Base-by-base conservation (phyloP, 805 yeast species). In the Candida loeiensis region DNA sequence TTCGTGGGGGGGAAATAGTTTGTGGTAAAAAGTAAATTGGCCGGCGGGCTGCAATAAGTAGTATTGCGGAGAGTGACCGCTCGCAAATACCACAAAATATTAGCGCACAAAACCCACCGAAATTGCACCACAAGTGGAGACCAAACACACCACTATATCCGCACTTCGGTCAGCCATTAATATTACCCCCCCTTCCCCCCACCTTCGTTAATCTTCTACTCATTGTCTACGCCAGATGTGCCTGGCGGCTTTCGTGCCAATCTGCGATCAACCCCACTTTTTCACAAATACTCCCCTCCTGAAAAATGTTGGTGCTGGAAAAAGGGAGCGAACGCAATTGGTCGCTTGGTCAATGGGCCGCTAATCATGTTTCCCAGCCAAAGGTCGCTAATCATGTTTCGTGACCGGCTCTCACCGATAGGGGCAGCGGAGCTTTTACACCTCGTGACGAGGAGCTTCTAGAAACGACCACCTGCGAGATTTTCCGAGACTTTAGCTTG, bases 41-140 rank as follows among this genome's bases (percentile, higher is more conserved):
- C 17, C 9, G 28, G 8, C n/a, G n/a, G 13, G 9, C 27, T 14
- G 17, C 14, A 27, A 13, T 27, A 27, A 27, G 31, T 27, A 27
- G 9, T n/a, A n/a, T 27, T 27, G 31, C 31, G 31, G 31, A 27
- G 31, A 27, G 17, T 27, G 31, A 27, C 31, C 31, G 13, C 31
- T 27, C 31, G 31, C 31, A 27, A 27, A 27, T n/a, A 27, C 6
- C 14, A 11, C 31, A 27, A 4, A 27, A n/a, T n/a, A n/a, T n/a
- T n/a, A n/a, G n/a, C n/a, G n/a, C n/a, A n/a, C 24, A 21, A 21
- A 21, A 21, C 24, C 9, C 24, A 21, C 9, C 9, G 9, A 21
- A 7, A 7, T 9, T 21, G 24, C 24, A 21, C 24, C 24, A 9
- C 24, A n/a, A n/a, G n/a, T n/a, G n/a, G n/a, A n/a, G n/a, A n/a